These are phyloP conservation scores for Microascus cirrosus DNA, from an alignment of 2,329 filamentous ascomycete species.

Conservation along the genomic window DNA sequence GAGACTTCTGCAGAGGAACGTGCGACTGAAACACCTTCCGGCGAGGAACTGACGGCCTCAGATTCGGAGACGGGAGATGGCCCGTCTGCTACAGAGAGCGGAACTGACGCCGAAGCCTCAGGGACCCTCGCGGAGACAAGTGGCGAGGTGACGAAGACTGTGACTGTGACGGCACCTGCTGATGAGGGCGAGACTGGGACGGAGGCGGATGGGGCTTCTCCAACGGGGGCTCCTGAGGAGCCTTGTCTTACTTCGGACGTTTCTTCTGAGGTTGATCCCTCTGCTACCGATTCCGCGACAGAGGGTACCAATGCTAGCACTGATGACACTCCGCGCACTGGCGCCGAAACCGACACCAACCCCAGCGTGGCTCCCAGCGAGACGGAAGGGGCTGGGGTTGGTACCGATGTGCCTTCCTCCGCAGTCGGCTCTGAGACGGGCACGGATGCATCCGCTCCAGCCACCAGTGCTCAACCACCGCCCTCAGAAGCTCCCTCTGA, in stretches of 20 bases:
- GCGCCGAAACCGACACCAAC: no score
- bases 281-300: neutral
- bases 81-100: neutral
- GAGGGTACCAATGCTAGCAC: neutral
- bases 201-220: neutral
- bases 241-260: neutral
- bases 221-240: neutral
- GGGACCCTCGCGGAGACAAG: neutral
- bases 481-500: neutral
- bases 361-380: no score
- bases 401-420: neutral
- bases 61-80: neutral
- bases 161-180: neutral
- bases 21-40: neutral
- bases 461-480: neutral
- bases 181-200: neutral
- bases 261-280: neutral
- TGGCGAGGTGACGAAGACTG: neutral
- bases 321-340: neutral
- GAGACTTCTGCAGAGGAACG: neutral
- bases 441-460: neutral
- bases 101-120: neutral
- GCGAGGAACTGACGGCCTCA: neutral
- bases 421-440: neutral
- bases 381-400: no score